phyloP scores from a whole-genome alignment of 2,329 filamentous ascomycete genomes.

The Neurospora crassa region DNA sequence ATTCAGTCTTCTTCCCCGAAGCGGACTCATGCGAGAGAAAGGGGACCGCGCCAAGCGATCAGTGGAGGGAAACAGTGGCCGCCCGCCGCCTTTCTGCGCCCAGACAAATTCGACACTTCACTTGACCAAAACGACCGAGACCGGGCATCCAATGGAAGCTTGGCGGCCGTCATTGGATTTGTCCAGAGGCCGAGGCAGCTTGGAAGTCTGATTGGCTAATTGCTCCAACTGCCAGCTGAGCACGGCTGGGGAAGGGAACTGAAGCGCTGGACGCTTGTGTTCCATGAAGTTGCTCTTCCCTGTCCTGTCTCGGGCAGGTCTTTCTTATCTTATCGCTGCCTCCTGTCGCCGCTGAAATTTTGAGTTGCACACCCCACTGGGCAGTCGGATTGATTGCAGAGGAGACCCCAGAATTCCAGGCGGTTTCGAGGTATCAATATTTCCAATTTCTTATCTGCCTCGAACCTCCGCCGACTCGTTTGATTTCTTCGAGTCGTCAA shows the following conservation, averaged over 20 bases:
- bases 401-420: slow-evolving; percentile 4
- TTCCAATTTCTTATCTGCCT: slow-evolving; percentile 11
- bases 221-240: not conserved
- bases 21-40: not conserved
- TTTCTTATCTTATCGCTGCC: slow-evolving; percentile 6
- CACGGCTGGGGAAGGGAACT: slow-evolving; percentile 6
- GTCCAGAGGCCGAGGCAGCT: no score
- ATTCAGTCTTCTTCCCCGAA: not conserved
- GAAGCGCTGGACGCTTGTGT: not conserved
- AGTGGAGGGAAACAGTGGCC: not conserved
- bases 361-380: slow-evolving; percentile 1
- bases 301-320: not conserved
- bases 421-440: not conserved
- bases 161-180: slow-evolving; percentile 13
- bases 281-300: not conserved
- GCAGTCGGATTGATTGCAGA: not conserved
- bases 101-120: not conserved
- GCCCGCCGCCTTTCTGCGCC: not conserved
- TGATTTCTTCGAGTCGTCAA: not conserved
- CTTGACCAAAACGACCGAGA: not conserved
- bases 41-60: not conserved
- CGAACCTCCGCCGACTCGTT: not conserved
- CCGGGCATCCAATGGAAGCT: slow-evolving; percentile 7
- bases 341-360: slow-evolving; percentile 1
- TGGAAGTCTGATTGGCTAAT: not conserved